These are phyloP conservation scores for Helicocarpus griseus DNA, from an alignment of 2,329 filamentous ascomycete species.

Conservation along the genomic window DNA sequence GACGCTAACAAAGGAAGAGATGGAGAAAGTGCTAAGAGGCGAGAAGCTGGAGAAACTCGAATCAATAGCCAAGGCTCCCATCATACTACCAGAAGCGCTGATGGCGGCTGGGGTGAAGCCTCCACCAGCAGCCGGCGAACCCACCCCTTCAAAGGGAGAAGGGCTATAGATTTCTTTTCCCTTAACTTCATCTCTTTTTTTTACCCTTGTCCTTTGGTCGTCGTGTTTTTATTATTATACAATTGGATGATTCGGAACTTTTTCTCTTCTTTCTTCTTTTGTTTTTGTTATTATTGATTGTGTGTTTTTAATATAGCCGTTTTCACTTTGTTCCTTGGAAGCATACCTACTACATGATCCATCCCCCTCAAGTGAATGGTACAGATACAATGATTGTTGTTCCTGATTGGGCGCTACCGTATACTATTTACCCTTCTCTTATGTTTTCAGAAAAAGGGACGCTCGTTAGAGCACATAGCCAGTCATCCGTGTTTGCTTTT, in stretches of 20 bases:
- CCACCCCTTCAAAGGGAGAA: conserved; percentile 16
- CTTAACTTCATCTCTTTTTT: background rate
- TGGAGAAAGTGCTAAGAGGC: conserved; percentile 78
- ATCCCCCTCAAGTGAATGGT: too few relatives aligned
- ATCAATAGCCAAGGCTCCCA: conserved; percentile 41
- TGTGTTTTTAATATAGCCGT: background rate
- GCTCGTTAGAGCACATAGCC: too few relatives aligned
- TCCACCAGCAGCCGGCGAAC: conserved; percentile 14
- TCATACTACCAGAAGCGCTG: conserved; percentile 55
- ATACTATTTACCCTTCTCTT: too few relatives aligned
- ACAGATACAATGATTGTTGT: too few relatives aligned
- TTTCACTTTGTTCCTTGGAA: background rate
- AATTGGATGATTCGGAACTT: background rate
- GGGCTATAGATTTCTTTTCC: background rate
- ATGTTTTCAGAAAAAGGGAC: too few relatives aligned
- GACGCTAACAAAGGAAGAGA: conserved; percentile 79
- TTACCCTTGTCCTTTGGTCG: too few relatives aligned
- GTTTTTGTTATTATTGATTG: background rate
- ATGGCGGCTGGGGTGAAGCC: conserved; percentile 15
- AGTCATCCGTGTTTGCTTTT: too few relatives aligned
- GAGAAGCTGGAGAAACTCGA: conserved; percentile 66
- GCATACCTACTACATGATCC: too few relatives aligned
- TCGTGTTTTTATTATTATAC: background rate
- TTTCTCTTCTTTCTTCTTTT: background rate
- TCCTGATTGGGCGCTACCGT: too few relatives aligned